Evolutionary conservation across 345 rosid species (phyloP), one percentile per base, ranked within the genome.

Genomic region (Hibiscus tridactylites): DNA sequence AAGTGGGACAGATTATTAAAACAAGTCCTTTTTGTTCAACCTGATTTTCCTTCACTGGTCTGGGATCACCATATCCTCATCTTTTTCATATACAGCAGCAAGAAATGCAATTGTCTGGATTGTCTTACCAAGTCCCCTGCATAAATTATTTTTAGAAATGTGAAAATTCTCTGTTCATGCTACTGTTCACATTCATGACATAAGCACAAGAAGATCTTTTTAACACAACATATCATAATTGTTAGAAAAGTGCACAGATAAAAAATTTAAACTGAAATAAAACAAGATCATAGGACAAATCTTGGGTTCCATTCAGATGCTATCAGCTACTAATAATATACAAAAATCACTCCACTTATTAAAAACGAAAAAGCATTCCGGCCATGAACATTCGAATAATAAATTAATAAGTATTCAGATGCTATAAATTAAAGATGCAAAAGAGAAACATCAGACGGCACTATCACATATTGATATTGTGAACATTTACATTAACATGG

Each of bases 81-180:
- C 97, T 82, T 92, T 91, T 67, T 81, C 83, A 77, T 76, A 90
- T 47, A 92, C 87, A 46, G 90, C 99, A 67, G 96, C 93, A 65
- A 95, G 86, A 83, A 95, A 92, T 61, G 97, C 93, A 64, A 95
- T 95, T 57, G 93, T 83, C 80, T 95, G 97, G 78, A 95, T 95
- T 49, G 99, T 95, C 85, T 92, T 95, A 72, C 99, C 97, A 39
- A 95, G 83, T 58, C 97, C 99, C 96, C 99, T 92, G 81, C 28
- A 54, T 16, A 17, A 64, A 11, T 10, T 54, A 10, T 33, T 72
- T 68, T 59, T 8, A 4, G 50, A 42, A 50, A 3, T 37, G 47
- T 28, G n/a, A 39, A 70, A 60, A 19, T 24, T 66, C 28, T 46
- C 28, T 6, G 56, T 47, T 66, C 57, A 46, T 44, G 37, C 54